Evolutionary conservation across 2,329 filamentous ascomycete species (phyloP).

Genomic region (Ophioceras dolichostomum): DNA sequence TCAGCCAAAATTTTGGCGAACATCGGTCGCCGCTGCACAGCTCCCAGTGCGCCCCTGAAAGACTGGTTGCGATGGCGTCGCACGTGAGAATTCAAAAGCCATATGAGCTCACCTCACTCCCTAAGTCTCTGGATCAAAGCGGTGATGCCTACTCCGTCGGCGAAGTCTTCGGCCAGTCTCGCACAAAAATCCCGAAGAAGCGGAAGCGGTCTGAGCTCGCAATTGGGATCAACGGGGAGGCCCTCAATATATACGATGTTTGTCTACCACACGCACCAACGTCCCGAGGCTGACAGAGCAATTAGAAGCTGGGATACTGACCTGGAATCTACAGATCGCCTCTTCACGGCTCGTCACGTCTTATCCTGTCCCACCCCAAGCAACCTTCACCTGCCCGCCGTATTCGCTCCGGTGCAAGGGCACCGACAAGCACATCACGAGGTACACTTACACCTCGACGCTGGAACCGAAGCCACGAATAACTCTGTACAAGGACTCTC

Average conservation of each 20-base stretch:
- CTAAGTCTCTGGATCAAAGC: slow-evolving; percentile 41
- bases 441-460: slow-evolving; percentile 51
- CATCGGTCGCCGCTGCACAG: not conserved
- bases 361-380: slow-evolving; percentile 54
- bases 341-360: slow-evolving; percentile 51
- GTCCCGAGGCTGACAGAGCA: too few species aligned
- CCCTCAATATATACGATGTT: slow-evolving; percentile 54
- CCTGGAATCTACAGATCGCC: slow-evolving; percentile 33
- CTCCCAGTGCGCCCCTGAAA: not conserved
- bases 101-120: slow-evolving; percentile 49
- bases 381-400: slow-evolving; percentile 49
- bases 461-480: slow-evolving; percentile 36
- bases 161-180: slow-evolving; percentile 47
- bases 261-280: too few species aligned
- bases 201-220: slow-evolving; percentile 51
- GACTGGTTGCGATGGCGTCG: slow-evolving; percentile 32
- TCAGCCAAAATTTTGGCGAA: too few species aligned
- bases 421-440: slow-evolving; percentile 32
- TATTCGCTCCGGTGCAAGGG: slow-evolving; percentile 43
- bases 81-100: slow-evolving; percentile 52
- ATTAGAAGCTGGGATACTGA: too few species aligned
- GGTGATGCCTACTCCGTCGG: slow-evolving; percentile 41
- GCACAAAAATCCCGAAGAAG: slow-evolving; percentile 37
- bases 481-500: slow-evolving; percentile 46
- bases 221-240: slow-evolving; percentile 52